These are phyloP conservation scores for Physaria fendleri DNA, from an alignment of 345 rosid species.

Conservation along the genomic window DNA sequence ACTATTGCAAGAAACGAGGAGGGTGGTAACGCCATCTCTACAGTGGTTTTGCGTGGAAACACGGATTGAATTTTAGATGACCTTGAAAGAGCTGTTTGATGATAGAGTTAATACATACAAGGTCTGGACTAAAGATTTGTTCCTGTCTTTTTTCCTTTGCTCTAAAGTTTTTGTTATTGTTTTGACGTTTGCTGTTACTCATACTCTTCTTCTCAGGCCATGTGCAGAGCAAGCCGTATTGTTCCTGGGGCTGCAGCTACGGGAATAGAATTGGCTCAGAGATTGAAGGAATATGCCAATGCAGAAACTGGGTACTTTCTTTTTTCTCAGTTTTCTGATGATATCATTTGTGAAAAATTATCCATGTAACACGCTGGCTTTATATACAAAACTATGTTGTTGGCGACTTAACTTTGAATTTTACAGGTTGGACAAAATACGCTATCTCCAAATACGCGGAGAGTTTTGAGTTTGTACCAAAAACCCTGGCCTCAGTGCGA, in stretches of 20 bases:
- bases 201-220: constrained; percentile 50
- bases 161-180: neutral
- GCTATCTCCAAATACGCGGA: constrained; percentile 94
- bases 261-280: constrained; percentile 91
- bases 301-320: constrained; percentile 78
- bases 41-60: constrained; percentile 92
- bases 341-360: neutral
- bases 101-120: constrained; percentile 98
- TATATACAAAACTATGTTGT: neutral
- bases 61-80: constrained; percentile 94
- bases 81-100: constrained; percentile 98
- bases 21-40: constrained; percentile 82
- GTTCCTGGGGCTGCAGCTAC: constrained; percentile 97
- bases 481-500: too few relatives aligned
- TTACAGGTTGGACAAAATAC: constrained; percentile 84
- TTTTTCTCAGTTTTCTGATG: neutral
- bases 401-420: neutral
- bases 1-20: constrained; percentile 83
- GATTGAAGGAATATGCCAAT: constrained; percentile 84
- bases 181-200: neutral
- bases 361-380: neutral
- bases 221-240: constrained; percentile 94
- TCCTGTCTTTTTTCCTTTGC: neutral
- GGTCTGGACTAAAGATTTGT: constrained; percentile 32
- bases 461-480: constrained; percentile 81